Evolutionary conservation across 371 early-diverging fungal species (phyloP).

Genomic region (Mortierella sp.): DNA sequence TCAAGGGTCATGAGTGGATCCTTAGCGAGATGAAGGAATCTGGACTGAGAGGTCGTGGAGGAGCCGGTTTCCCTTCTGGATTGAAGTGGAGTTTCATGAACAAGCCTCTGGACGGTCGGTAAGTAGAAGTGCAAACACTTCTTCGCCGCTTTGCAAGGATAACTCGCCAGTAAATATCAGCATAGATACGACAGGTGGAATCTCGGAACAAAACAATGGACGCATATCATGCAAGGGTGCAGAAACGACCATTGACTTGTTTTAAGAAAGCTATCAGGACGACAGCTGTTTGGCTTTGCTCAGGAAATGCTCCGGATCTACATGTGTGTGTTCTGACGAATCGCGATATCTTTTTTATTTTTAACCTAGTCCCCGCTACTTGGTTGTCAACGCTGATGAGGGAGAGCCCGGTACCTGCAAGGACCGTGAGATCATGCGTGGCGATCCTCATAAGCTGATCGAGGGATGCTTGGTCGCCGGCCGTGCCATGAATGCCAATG

Average conservation of each 20-base stretch:
- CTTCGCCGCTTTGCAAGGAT: too few species aligned
- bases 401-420: conserved; percentile 99
- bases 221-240: too few species aligned
- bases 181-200: too few species aligned
- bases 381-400: conserved; percentile 98
- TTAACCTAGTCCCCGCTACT: conserved; percentile 83
- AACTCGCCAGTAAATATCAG: too few species aligned
- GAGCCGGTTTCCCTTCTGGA: conserved; percentile 98
- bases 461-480: conserved; percentile 98
- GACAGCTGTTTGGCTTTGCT: too few species aligned
- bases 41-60: conserved; percentile 97
- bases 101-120: conserved; percentile 89
- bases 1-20: conserved; percentile 98
- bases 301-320: too few species aligned
- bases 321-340: too few species aligned
- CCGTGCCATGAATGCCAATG: conserved; percentile 96
- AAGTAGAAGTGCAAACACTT: conserved; percentile 18
- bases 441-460: conserved; percentile 97
- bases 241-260: too few species aligned
- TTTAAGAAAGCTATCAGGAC: too few species aligned
- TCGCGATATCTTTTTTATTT: neutral
- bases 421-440: conserved; percentile 98
- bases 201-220: too few species aligned
- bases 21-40: conserved; percentile 96
- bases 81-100: conserved; percentile 99